Evolutionary conservation across 2,329 filamentous ascomycete species (phyloP), one percentile per base, ranked within the genome.

Genomic region (Fusarium torreyae): DNA sequence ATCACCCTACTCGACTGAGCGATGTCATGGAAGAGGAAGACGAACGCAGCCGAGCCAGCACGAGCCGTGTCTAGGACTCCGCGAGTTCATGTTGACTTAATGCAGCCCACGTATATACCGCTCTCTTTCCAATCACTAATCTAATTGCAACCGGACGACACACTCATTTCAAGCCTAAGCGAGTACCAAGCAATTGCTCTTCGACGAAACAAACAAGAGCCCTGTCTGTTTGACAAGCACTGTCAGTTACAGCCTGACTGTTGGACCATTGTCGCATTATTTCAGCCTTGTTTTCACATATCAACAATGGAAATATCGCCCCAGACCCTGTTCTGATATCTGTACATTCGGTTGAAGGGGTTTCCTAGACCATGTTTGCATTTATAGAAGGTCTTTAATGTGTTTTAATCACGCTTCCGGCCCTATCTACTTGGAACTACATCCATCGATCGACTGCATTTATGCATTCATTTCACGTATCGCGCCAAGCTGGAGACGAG

Each of bases 11-110:
- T 10, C 85, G 94, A 58, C 83, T 97, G 67, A 97, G 94, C 78
- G 94, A 97, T 80, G 94, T 97, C 28, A 86, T 96, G 31, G 92
- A 94, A 76, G 94, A 94, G 76, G 91, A 97, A 68, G 93, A 96
- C 71, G 93, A 97, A 80, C 86, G 89, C 51, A 93, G 92, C 76
- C 88, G 92, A 22, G 93, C 91, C 15, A 92, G 91, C 71, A 89
- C 89, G 68, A 89, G 87, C 75, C 86, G 87, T 33, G 73, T 73
- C 40, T 78, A 78, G 72, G 72, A 75, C 39, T 73, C 69, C 22
- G 43, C 53, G 43, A 67, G 59, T 54, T 52, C 57, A 49, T 46
- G 43, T 36, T 43, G 28, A 63, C 53, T 54, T 49, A 54, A 53
- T 18, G 34, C 56, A 44, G 51, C 45, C 57, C 49, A 64, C 60